These are phyloP conservation scores for Phoenix dactylifera DNA, from an alignment of 176 grass and related monocot genomes.

Conservation along the genomic window DNA sequence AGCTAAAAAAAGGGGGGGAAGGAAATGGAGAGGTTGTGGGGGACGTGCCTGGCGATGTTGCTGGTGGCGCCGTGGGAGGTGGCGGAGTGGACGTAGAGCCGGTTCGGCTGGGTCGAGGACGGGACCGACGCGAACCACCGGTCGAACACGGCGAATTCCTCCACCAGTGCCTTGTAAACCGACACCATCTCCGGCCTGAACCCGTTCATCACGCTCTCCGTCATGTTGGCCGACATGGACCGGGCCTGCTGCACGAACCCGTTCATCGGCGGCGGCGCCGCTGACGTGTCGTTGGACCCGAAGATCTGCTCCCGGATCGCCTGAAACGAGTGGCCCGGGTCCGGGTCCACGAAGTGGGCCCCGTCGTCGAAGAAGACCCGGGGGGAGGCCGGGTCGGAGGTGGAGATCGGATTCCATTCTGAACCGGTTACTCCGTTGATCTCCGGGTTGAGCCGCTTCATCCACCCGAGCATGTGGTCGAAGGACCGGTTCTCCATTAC, in stretches of 20 bases:
- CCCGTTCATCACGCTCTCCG: conserved; percentile 72
- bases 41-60: conserved; percentile 47
- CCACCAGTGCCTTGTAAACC: conserved; percentile 71
- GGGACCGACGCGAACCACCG: conserved; percentile 91
- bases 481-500: conserved; percentile 99
- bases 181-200: conserved; percentile 71
- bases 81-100: conserved; percentile 79
- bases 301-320: conserved; percentile 92
- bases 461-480: conserved; percentile 99
- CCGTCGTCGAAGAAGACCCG: conserved; percentile 74
- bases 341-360: conserved; percentile 82
- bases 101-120: conserved; percentile 86
- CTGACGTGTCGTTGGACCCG: conserved; percentile 59
- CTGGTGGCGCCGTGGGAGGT: conserved; percentile 80
- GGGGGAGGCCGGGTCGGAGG: conserved; percentile 26
- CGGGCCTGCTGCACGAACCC: conserved; percentile 86
- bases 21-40: not conserved
- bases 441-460: conserved; percentile 73
- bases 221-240: conserved; percentile 57
- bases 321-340: conserved; percentile 96
- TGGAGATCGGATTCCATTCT: conserved; percentile 65
- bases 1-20: not conserved
- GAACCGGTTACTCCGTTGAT: conserved; percentile 74
- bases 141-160: conserved; percentile 85
- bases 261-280: conserved; percentile 36